A percentile compares a stretch with the other conserved stretches of the same genome.
Evolutionary conservation across 768 basidiomycete species (phyloP).

Genomic region (Leucosporidium yakuticum): DNA sequence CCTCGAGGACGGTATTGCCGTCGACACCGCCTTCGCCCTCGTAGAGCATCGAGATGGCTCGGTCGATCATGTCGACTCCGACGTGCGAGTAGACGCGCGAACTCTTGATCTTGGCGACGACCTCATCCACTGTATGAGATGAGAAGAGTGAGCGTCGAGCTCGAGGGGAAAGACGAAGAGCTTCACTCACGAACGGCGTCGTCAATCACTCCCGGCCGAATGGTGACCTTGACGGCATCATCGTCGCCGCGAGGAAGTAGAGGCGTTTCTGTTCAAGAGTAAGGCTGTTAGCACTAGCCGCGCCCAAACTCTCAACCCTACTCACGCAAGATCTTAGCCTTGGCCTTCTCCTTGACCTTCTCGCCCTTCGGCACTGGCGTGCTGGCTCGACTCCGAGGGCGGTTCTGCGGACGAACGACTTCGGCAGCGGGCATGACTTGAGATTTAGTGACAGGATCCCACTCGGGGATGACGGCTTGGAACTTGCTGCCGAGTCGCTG

Average conservation of each 20-base stretch:
- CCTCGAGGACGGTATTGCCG: constrained; percentile 4
- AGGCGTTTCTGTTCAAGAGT: background rate
- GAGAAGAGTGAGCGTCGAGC: background rate
- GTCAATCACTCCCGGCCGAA: background rate
- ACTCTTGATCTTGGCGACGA: constrained; percentile 18
- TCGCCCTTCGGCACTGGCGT: constrained; percentile 2
- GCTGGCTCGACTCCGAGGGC: background rate
- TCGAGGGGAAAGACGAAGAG: background rate
- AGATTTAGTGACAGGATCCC: constrained; percentile 10
- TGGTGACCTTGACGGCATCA: constrained; percentile 7
- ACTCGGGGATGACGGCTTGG: constrained; percentile 33
- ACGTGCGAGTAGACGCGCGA: constrained; percentile 17
- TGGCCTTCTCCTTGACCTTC: background rate
- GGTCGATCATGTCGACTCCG: constrained; percentile 34
- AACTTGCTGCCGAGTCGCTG: constrained; percentile 34
- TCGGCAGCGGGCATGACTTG: background rate
- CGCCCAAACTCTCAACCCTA: background rate
- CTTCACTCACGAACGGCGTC: background rate
- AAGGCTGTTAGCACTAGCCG: background rate
- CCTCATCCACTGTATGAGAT: constrained; percentile 6
- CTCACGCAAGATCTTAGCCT: background rate
- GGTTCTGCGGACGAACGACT: constrained; percentile 7
- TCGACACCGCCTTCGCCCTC: constrained; percentile 18
- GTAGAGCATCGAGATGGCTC: constrained; percentile 24
- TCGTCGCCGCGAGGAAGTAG: constrained; percentile 15